phyloP scores from a whole-genome alignment of 192 early-diverging fungal genomes.

The Podila minutissima region DNA sequence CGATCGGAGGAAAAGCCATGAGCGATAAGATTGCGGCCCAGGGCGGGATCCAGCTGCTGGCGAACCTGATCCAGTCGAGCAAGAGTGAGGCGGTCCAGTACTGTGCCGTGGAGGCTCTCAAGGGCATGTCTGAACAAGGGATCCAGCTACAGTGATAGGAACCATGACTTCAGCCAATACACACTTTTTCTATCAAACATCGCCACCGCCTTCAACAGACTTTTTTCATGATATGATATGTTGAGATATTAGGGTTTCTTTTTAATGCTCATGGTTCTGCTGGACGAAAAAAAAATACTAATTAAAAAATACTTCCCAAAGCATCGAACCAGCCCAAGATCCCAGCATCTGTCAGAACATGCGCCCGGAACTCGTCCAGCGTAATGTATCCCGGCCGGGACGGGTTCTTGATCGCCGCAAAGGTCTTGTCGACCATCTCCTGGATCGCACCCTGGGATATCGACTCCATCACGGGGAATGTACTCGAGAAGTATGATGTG shows the following conservation, averaged over 20 bases:
- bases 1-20: conserved; percentile 54
- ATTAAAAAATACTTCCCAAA: conserved; percentile 68
- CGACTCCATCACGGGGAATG: conserved; percentile 90
- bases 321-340: conserved; percentile 93
- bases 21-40: conserved; percentile 57
- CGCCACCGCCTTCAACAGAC: too few species aligned
- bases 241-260: neutral
- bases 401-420: conserved; percentile 64
- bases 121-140: conserved; percentile 59
- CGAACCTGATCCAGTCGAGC: conserved; percentile 57
- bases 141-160: conserved; percentile 16
- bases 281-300: too few species aligned
- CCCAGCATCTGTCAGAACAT: conserved; percentile 82
- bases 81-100: conserved; percentile 57
- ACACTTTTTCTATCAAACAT: too few species aligned
- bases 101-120: conserved; percentile 67
- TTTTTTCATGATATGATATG: neutral
- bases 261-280: neutral
- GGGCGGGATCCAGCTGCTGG: conserved; percentile 57
- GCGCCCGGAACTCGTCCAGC: conserved; percentile 81
- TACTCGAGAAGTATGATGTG: conserved; percentile 60
- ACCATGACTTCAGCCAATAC: too few species aligned
- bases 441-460: conserved; percentile 93
- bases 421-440: conserved; percentile 94
- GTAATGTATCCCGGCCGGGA: conserved; percentile 72